Percentiles rank a stretch among this genome's conserved stretches.
Conservation (phyloP, 345 rosid genomes). For the Erucastrum elatum region DNA sequence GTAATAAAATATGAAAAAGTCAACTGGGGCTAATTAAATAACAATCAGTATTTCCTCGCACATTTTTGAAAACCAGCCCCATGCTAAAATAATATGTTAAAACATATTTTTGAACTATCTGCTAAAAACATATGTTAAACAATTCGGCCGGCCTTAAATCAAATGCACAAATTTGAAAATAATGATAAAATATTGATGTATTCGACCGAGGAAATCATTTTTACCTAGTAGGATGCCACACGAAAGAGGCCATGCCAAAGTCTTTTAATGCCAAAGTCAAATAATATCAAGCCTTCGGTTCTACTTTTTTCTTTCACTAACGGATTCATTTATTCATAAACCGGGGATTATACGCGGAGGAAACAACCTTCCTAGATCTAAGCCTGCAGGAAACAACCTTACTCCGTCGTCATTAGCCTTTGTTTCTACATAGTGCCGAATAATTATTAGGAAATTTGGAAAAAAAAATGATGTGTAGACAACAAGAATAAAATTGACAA, state of each 20-base stretch:
- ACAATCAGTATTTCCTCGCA: not conserved
- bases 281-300: not conserved
- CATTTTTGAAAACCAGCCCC: not conserved
- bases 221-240: not conserved
- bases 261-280: not conserved
- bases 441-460: not conserved
- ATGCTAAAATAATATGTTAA: not conserved
- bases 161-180: not conserved
- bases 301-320: too few species aligned
- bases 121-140: not conserved
- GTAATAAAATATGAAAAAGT: conserved; percentile 21
- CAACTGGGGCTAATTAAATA: conserved; percentile 18
- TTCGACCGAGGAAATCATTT: not conserved
- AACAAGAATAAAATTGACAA: not conserved
- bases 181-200: not conserved
- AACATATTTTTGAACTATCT: not conserved
- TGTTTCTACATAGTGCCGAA: not conserved
- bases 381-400: too few species aligned
- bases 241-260: not conserved
- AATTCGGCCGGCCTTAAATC: not conserved
- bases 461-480: too few species aligned
- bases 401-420: too few species aligned
- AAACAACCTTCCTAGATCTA: too few species aligned
- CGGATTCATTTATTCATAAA: too few species aligned
- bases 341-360: too few species aligned